Evolutionary conservation across 306 rosid genomes (phyloP), one percentile per base, ranked within the genome.

Genomic region (Begonia peltatifolia): DNA sequence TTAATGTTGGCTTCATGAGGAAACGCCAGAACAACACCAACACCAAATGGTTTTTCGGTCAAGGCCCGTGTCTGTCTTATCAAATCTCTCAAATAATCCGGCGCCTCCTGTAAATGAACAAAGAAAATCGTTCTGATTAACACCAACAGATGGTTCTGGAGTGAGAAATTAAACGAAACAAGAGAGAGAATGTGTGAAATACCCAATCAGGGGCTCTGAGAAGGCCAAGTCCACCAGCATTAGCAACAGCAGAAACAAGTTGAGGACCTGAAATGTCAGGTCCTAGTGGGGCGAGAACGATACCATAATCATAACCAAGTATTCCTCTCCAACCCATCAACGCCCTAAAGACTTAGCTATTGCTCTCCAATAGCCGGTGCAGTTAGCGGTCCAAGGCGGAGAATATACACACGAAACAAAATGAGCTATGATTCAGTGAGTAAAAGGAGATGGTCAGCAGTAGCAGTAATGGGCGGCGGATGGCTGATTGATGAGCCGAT

Each of bases 191-290:
- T 5, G 38, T 5, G 38, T 5, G 38, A 43, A 12, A 1, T 57
- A 77, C 95, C 94, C 62, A 81, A 15, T 87, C 87, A 58, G 85
- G 96, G 51, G 82, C 58, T 55, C 84, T 69, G 66, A 83, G 96
- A 0, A 80, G 53, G 10, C 79, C 96, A 15, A 87, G 68, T 48
- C 58, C 93, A 42, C 95, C 94, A 38, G 95, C 78, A 61, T 87
- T 80, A 55, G 95, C 80, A 20, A 87, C 93, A 9, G 87, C 77
- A 46, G 95, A 93, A 47, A 80, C 94, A 54, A 87, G 94, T n/a
- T 76, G 65, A 0, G 94, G 89, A 61, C 72, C 70, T 46, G 95
- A 78, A 58, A 87, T 80, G 59, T 83, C 95, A 30, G 95, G 89
- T 53, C 95, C 95, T 50, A 87, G 35, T 3, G 95, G 95, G 1